Conservation (phyloP, 306 rosid genomes). For the Pueraria montana region DNA sequence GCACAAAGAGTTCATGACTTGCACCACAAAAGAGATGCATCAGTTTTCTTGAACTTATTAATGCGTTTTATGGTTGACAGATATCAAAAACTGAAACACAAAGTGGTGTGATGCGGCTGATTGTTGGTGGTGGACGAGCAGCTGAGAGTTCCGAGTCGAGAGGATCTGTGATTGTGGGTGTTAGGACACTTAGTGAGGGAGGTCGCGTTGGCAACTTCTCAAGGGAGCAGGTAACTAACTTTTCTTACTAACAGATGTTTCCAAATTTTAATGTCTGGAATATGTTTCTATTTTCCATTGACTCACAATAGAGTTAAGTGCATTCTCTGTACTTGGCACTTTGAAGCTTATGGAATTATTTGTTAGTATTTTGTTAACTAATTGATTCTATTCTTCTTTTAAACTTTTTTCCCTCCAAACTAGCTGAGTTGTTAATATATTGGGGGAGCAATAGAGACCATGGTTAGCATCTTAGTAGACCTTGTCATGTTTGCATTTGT, state of each 20-base stretch:
- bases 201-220: constrained; percentile 98
- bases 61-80: constrained; percentile 53
- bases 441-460: constrained; percentile 28
- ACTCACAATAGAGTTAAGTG: constrained; percentile 5
- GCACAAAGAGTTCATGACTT: constrained; percentile 5
- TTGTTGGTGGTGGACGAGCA: constrained; percentile 99
- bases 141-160: constrained; percentile 80
- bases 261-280: constrained; percentile 13
- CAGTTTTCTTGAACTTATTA: constrained; percentile 20
- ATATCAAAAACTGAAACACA: constrained; percentile 89
- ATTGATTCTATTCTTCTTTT: not conserved
- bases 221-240: constrained; percentile 89
- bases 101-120: constrained; percentile 97
- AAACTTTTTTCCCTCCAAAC: constrained; percentile 30
- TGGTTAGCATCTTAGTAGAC: constrained; percentile 18
- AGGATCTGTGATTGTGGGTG: constrained; percentile 99
- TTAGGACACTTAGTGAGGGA: constrained; percentile 99
- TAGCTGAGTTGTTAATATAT: constrained; percentile 9
- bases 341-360: constrained; percentile 30
- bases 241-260: constrained; percentile 32
- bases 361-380: constrained; percentile 28
- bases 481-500: constrained; percentile 19
- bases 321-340: constrained; percentile 17
- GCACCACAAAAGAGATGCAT: not conserved
- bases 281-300: constrained; percentile 32